Percentiles rank a stretch among this genome's conserved stretches.
Evolutionary conservation across 1,284 basidiomycete genomes (phyloP).

Genomic region (Phenoliferia sp.): DNA sequence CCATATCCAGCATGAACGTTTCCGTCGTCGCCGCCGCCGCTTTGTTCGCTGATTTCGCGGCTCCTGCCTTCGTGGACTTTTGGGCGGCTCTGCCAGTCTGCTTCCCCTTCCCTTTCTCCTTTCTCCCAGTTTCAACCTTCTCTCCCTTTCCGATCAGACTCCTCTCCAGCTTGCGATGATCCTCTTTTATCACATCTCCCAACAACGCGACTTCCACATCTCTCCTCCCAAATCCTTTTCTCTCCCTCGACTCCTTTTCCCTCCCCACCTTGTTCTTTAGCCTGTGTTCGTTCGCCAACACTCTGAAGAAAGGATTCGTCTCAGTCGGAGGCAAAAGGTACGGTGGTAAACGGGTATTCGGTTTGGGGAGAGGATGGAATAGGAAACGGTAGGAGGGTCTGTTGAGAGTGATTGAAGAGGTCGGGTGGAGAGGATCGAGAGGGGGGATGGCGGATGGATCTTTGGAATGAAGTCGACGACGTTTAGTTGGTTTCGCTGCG

Average conservation of each 20-base stretch:
- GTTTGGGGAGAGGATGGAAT: neutral
- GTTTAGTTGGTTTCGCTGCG: neutral
- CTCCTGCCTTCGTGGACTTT: neutral
- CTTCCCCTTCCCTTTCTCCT: neutral
- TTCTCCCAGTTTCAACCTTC: neutral
- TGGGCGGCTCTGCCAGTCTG: neutral
- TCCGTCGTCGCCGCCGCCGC: too few relatives aligned
- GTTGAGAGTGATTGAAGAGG: neutral
- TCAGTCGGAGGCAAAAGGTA: constrained; percentile 4
- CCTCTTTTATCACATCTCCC: neutral
- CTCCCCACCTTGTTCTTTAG: neutral
- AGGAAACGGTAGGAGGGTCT: constrained; percentile 12
- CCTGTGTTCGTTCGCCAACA: constrained; percentile 1
- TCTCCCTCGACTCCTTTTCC: neutral
- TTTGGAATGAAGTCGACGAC: neutral
- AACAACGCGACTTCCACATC: neutral
- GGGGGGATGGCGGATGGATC: constrained; percentile 1
- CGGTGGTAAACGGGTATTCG: neutral
- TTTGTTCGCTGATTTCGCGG: too few relatives aligned
- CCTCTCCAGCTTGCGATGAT: neutral
- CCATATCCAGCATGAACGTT: too few relatives aligned
- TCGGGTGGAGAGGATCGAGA: neutral
- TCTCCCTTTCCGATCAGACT: too few relatives aligned
- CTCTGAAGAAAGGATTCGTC: neutral
- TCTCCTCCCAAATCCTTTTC: neutral